Percentiles rank a stretch among this genome's conserved stretches.
Conservation (phyloP, 345 rosid genomes). For the Leavenworthia alabamica region DNA sequence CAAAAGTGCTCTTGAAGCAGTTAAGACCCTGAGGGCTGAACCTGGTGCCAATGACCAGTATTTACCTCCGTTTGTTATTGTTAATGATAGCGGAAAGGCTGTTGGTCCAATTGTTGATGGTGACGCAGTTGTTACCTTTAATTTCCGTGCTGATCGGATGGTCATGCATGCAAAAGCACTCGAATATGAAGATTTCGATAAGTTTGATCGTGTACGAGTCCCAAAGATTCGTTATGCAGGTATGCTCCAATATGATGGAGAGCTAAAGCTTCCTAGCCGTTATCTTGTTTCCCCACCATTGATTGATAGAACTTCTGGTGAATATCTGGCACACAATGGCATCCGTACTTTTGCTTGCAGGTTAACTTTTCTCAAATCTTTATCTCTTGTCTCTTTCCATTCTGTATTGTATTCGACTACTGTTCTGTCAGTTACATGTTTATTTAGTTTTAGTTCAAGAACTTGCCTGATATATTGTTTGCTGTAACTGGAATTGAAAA, state of each 20-base stretch:
- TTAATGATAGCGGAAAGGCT: conserved; percentile 64
- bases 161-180: conserved; percentile 90
- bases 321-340: conserved; percentile 82
- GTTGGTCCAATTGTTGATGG: conserved; percentile 92
- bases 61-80: conserved; percentile 86
- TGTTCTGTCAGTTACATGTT: neutral
- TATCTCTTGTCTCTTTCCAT: neutral
- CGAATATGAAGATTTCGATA: conserved; percentile 76
- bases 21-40: conserved; percentile 62
- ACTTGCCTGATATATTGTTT: neutral
- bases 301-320: conserved; percentile 96
- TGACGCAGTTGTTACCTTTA: conserved; percentile 91
- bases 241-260: conserved; percentile 97
- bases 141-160: conserved; percentile 98
- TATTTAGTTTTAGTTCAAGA: neutral
- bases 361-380: conserved; percentile 22
- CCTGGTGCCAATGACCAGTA: conserved; percentile 79
- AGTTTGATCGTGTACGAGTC: conserved; percentile 78
- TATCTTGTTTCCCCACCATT: conserved; percentile 96
- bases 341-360: conserved; percentile 95
- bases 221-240: conserved; percentile 90
- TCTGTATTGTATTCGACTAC: neutral
- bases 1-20: conserved; percentile 71
- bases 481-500: neutral
- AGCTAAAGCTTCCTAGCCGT: conserved; percentile 74